These are phyloP conservation scores for Sclerotinia trifoliorum DNA, from an alignment of 2,329 filamentous ascomycete species.

Conservation along the genomic window DNA sequence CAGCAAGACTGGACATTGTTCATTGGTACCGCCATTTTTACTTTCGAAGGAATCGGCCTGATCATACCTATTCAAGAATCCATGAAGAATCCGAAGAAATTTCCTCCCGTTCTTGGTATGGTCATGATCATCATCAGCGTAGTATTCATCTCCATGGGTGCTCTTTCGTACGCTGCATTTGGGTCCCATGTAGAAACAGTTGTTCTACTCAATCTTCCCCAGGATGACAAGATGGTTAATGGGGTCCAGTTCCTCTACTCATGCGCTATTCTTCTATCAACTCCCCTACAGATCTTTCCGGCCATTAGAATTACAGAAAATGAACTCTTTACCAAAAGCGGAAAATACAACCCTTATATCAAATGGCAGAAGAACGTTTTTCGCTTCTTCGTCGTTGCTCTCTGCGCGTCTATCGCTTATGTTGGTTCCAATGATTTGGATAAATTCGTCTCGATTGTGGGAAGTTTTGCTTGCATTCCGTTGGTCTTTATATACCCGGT, in stretches of 20 bases:
- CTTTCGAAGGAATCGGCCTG: constrained; percentile 94
- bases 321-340: constrained; percentile 86
- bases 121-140: constrained; percentile 96
- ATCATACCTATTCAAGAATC: constrained; percentile 98
- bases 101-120: constrained; percentile 79
- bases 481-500: constrained; percentile 97
- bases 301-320: constrained; percentile 97
- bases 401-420: constrained; percentile 88
- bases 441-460: constrained; percentile 95
- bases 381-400: constrained; percentile 85
- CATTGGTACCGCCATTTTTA: constrained; percentile 98
- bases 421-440: constrained; percentile 88
- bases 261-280: constrained; percentile 93
- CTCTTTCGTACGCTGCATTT: constrained; percentile 92
- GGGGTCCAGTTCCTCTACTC: constrained; percentile 95
- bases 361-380: constrained; percentile 99
- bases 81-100: constrained; percentile 88
- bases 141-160: constrained; percentile 87
- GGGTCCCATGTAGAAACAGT: constrained; percentile 95
- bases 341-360: constrained; percentile 97
- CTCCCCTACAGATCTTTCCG: constrained; percentile 94
- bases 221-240: constrained; percentile 94
- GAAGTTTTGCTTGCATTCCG: constrained; percentile 96
- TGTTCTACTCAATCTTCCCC: constrained; percentile 91
- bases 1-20: constrained; percentile 91